A percentile compares a stretch with the other conserved stretches of the same genome.
These are phyloP conservation scores for Cucurbitaria berberidis DNA, from an alignment of 2,329 filamentous ascomycete genomes.

Conservation along the genomic window DNA sequence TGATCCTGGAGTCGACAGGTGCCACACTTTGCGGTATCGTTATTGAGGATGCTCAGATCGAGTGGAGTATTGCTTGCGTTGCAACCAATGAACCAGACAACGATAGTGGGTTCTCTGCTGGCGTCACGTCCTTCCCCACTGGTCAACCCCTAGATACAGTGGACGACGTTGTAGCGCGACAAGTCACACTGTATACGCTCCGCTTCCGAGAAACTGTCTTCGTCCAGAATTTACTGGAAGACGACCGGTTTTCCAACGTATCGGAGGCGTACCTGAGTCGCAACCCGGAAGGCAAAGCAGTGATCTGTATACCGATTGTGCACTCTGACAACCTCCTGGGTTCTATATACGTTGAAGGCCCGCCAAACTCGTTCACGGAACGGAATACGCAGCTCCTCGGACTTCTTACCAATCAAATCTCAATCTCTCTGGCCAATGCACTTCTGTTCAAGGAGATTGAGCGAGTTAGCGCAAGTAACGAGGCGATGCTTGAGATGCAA, in stretches of 20 bases:
- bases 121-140: conserved; percentile 69
- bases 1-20: conserved; percentile 78
- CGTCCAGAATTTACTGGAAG: conserved; percentile 72
- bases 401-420: conserved; percentile 78
- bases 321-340: conserved; percentile 76
- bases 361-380: conserved; percentile 78
- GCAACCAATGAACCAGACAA: conserved; percentile 66
- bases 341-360: conserved; percentile 78
- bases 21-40: conserved; percentile 76
- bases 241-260: conserved; percentile 80
- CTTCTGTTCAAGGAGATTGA: conserved; percentile 71
- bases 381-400: conserved; percentile 62
- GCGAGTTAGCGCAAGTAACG: conserved; percentile 78
- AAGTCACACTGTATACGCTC: conserved; percentile 77
- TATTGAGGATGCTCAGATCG: conserved; percentile 69
- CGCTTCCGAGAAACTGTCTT: conserved; percentile 79
- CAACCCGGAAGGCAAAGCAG: conserved; percentile 73
- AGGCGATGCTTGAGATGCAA: conserved; percentile 78
- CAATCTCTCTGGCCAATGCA: conserved; percentile 69
- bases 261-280: conserved; percentile 70
- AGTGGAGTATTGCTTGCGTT: conserved; percentile 76
- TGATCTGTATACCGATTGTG: conserved; percentile 80
- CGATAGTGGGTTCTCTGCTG: conserved; percentile 40
- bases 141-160: conserved; percentile 67
- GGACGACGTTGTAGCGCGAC: conserved; percentile 74